A percentile compares a stretch with the other conserved stretches of the same genome.
These are phyloP conservation scores for Castanospermum australe DNA, from an alignment of 306 rosid species.

Conservation along the genomic window DNA sequence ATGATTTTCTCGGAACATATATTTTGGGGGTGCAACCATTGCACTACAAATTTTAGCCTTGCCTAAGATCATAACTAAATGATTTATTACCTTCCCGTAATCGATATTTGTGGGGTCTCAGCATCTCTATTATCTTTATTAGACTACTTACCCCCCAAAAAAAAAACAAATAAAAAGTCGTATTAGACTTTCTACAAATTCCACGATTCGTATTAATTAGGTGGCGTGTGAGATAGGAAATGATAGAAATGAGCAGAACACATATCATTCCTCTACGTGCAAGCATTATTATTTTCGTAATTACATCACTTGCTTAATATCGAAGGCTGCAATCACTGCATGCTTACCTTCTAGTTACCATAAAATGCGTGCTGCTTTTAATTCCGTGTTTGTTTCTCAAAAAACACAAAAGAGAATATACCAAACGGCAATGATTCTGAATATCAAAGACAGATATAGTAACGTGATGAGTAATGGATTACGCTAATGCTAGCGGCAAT, in stretches of 20 bases:
- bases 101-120: not conserved
- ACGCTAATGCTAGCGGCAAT: not conserved
- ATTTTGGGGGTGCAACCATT: not conserved
- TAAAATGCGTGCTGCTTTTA: not conserved
- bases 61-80: not conserved
- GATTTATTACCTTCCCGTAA: not conserved
- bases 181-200: not conserved
- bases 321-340: not conserved
- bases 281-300: slow-evolving; percentile 17
- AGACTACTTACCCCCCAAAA: not conserved
- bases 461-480: not conserved
- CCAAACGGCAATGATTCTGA: not conserved
- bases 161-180: too few relatives aligned
- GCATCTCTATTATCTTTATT: not conserved
- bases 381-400: not conserved
- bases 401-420: not conserved
- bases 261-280: slow-evolving; percentile 17
- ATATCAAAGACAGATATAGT: not conserved
- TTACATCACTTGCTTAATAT: slow-evolving; percentile 18
- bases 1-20: too few relatives aligned
- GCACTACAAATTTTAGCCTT: not conserved
- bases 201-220: not conserved
- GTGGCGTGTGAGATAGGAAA: not conserved
- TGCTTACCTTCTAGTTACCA: not conserved
- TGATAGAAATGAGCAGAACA: not conserved